Conservation (phyloP, 352 stramenopile species). For the Globisporangium polare region DNA sequence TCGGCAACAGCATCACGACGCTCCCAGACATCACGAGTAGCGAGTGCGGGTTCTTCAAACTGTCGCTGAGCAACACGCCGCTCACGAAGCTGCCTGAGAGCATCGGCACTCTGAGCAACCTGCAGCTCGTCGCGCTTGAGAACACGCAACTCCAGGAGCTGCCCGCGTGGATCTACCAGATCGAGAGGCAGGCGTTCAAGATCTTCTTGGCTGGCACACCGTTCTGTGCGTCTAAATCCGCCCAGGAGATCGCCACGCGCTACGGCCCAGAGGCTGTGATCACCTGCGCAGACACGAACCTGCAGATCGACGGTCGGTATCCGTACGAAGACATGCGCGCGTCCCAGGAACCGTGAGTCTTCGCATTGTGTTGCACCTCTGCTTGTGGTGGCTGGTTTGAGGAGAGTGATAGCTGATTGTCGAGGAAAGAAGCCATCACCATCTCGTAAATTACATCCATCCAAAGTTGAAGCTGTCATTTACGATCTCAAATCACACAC, state of each 20-base stretch:
- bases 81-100: not conserved
- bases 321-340: slow-evolving; percentile 8
- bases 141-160: slow-evolving; percentile 9
- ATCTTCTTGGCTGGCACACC: slow-evolving; percentile 13
- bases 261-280: not conserved
- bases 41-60: not conserved
- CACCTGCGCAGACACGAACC: slow-evolving; percentile 11
- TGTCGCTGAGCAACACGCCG: not conserved
- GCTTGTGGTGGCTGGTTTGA: not conserved
- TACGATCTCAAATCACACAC: too few relatives aligned
- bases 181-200: not conserved
- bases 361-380: not conserved
- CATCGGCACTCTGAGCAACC: not conserved
- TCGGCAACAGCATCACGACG: not conserved
- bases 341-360: not conserved
- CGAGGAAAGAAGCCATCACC: too few relatives aligned
- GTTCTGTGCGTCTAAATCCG: slow-evolving; percentile 7
- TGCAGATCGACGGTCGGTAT: slow-evolving; percentile 1
- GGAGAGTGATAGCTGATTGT: too few relatives aligned
- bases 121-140: slow-evolving; percentile 12
- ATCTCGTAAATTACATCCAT: too few relatives aligned
- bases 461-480: too few relatives aligned
- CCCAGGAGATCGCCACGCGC: not conserved
- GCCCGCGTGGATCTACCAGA: slow-evolving; percentile 3
- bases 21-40: not conserved